Base-by-base conservation (phyloP, 805 yeast species). In the Cyberlindnera maritima region DNA sequence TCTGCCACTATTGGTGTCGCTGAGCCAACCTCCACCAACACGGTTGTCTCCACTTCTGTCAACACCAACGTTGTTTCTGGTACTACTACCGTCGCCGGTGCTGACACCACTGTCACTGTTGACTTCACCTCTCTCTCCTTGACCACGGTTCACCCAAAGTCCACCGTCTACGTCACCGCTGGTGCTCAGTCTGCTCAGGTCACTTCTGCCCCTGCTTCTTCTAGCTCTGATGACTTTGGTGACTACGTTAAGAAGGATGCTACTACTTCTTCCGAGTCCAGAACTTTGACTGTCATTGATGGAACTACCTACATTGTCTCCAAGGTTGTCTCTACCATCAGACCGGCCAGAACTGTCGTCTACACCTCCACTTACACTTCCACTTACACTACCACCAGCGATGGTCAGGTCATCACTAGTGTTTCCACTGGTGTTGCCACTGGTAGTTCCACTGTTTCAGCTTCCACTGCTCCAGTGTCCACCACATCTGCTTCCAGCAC, bases 271-370 rank as follows among this genome's bases (percentile, higher is more conserved):
- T 32, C 19, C 4, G 41, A 48, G 36, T 38, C 46, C 18, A 48
- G 52, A 41, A 41, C 48, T 21, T 36, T 48, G 38, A 48, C 52
- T 34, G 48, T 48, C 10, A 48, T 48, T 25, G 52, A 44, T 26
- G 62, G 63, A 23, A 57, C 58, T 6, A 59, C 64, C n/a, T 58
- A 58, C 44, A 47, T 54, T 19, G 60, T 55, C 26, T 47, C 54
- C 17, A 50, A 52, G 40, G 47, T 55, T 25, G 44, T 49, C 21
- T 57, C 62, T 43, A 61, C 65, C 17, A 54, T 61, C 41, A 47
- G 44, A 38, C 56, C 64, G 18, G 63, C 61, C 21, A 53, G 52
- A 6, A 60, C 62, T 7, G 17, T 32, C 17, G 54, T 56, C 13
- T 57, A 43, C 50, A 55, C 59, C 15, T 53, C 58, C 15, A 57